Evolutionary conservation across 192 early-diverging fungal genomes (phyloP).

Genomic region (Backusella tuberculispora): DNA sequence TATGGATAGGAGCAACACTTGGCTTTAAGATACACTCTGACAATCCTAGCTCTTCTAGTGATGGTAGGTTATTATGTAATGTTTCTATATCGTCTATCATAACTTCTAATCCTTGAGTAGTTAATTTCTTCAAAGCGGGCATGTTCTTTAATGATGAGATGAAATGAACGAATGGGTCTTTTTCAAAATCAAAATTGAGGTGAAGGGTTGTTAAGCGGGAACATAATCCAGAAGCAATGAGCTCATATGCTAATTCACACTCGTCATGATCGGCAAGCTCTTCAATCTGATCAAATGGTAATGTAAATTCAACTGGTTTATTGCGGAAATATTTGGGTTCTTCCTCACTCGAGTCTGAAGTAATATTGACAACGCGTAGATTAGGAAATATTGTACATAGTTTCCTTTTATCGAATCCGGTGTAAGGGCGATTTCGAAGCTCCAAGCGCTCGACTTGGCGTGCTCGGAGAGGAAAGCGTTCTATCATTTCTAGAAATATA

Average conservation of each 20-base stretch:
- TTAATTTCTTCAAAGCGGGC: not conserved
- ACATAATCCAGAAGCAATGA: not conserved
- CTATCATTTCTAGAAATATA: not conserved
- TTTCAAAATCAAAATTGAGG: not conserved
- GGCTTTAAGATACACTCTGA: not conserved
- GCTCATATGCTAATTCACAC: not conserved
- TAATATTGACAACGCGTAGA: not conserved
- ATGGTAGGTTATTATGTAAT: not conserved
- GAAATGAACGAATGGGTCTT: not conserved
- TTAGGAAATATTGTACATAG: not conserved
- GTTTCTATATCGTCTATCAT: not conserved
- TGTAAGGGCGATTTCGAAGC: not conserved
- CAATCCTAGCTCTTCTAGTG: not conserved
- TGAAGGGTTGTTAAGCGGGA: not conserved
- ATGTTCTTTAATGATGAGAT: not conserved
- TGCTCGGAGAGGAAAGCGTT: not conserved
- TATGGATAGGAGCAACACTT: not conserved
- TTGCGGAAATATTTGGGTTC: not conserved
- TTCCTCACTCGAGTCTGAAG: not conserved
- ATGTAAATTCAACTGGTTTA: not conserved
- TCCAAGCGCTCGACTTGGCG: not conserved
- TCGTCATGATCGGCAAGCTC: not conserved
- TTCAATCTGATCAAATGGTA: not conserved
- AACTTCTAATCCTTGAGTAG: not conserved
- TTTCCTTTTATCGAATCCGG: not conserved